These are phyloP conservation scores for Penicillium silybi DNA, from an alignment of 495 filamentous ascomycete genomes.

Conservation along the genomic window DNA sequence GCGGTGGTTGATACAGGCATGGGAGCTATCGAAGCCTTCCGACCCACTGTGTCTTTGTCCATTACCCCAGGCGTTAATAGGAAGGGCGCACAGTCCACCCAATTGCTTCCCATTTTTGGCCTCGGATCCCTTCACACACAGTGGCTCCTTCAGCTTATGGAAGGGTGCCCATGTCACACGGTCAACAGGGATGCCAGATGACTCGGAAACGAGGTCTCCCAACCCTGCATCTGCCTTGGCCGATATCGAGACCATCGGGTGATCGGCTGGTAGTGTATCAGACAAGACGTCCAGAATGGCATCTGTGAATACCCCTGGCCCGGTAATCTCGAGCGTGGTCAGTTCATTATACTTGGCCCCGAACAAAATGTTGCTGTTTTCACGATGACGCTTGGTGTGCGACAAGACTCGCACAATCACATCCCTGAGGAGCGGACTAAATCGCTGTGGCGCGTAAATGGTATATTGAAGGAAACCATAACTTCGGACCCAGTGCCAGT, in stretches of 20 bases:
- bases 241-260: constrained; percentile 27
- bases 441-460: constrained; percentile 37
- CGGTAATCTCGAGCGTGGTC: constrained; percentile 33
- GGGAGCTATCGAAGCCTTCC: constrained; percentile 24
- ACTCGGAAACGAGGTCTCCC: constrained; percentile 19
- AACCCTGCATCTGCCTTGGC: constrained; percentile 24
- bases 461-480: constrained; percentile 42
- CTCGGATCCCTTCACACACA: constrained; percentile 32
- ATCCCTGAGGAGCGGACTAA: constrained; percentile 36
- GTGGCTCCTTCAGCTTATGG: constrained; percentile 22
- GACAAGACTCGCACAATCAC: constrained; percentile 36
- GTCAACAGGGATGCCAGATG: constrained; percentile 5
- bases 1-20: constrained; percentile 43
- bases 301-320: constrained; percentile 41
- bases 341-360: constrained; percentile 25
- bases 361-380: constrained; percentile 10
- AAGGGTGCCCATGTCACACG: constrained; percentile 46
- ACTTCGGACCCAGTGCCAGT: constrained; percentile 39
- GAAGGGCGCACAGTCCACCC: constrained; percentile 38
- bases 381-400: constrained; percentile 29
- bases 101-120: constrained; percentile 18
- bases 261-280: constrained; percentile 25
- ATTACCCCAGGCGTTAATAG: constrained; percentile 43
- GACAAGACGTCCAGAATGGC: constrained; percentile 37
- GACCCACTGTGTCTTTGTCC: constrained; percentile 41